Evolutionary conservation across 2,329 filamentous ascomycete genomes (phyloP), one percentile per base, ranked within the genome.

Genomic region (Gnomoniopsis smithogilvyi): DNA sequence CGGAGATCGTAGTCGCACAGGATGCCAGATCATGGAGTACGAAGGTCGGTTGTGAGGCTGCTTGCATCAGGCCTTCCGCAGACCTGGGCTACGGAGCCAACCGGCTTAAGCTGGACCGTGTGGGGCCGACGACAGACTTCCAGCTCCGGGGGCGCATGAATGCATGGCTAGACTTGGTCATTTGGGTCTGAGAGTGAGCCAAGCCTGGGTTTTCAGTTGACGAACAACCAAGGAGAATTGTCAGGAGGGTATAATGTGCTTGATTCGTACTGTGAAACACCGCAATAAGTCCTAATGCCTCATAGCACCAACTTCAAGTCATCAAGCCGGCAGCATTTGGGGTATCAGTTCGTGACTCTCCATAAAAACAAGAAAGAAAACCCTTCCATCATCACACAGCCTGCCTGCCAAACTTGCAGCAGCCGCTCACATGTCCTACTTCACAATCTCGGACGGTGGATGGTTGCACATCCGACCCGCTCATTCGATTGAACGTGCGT

Each of bases 401-500:
- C 22, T 49, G 24, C 56, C 30, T 54, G 51, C 50, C 56, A 50
- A 21, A 50, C 47, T 26, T 51, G 51, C 51, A 45, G 34, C 51
- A 24, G 38, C 36, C 34, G 43, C 19, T 53, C 49, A 17, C 33
- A 41, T 47, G 19, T 49, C 15, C 21, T 3, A 53, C 41, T 3
- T 7, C 15, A 22, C 21, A 26, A 51, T 45, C n/a, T 54, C 38
- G 57, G 21, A 33, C n/a, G n/a, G n/a, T n/a, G n/a, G n/a, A n/a
- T n/a, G n/a, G 30, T 7, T 19, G n/a, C 26, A 47, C 30, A 43
- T 41, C 3, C 21, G 3, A 2, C 17, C 12, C 22, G n/a, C n/a
- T 58, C 72, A 80, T 65, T 82, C 77, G 61, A 74, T 76, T 63
- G 81, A 78, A 65, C 78, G 77, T 34, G 78, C 80, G 46, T 76